These are phyloP conservation scores for Solanum chacoense DNA, from an alignment of 305 asterid genomes.

Conservation along the genomic window DNA sequence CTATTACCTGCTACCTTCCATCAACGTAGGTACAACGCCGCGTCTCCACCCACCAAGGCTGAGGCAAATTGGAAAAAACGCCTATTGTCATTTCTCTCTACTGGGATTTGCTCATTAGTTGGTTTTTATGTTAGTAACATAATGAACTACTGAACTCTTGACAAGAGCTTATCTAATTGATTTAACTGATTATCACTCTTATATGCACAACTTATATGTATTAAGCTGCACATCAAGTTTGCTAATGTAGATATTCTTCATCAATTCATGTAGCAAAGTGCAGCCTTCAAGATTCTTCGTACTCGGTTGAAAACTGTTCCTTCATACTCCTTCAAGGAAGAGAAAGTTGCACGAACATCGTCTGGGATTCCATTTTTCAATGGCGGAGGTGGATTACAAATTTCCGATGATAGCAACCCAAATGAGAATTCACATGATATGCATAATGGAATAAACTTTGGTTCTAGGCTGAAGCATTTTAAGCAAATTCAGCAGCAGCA, in stretches of 20 bases:
- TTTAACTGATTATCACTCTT: neutral
- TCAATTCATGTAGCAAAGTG: constrained; percentile 11
- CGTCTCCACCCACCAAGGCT: neutral
- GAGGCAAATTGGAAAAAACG: neutral
- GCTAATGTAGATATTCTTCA: neutral
- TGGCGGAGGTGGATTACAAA: neutral
- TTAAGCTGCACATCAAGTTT: neutral
- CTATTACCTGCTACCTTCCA: neutral
- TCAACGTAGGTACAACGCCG: neutral
- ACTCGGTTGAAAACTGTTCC: constrained; percentile 16
- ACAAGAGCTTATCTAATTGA: neutral
- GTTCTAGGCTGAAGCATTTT: constrained; percentile 61
- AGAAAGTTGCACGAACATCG: neutral
- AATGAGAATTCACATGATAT: constrained; percentile 29
- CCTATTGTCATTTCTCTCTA: neutral
- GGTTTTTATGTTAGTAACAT: neutral
- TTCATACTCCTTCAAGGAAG: constrained; percentile 4
- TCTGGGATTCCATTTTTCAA: constrained; percentile 2
- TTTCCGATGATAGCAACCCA: constrained; percentile 43
- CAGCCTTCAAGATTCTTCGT: constrained; percentile 12
- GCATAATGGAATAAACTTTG: constrained; percentile 55
- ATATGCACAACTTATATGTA: neutral
- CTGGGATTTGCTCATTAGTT: neutral
- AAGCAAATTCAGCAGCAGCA: constrained; percentile 74
- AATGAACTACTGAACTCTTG: neutral